These are phyloP conservation scores for Sesbania bispinosa DNA, from an alignment of 306 rosid genomes.

Conservation along the genomic window DNA sequence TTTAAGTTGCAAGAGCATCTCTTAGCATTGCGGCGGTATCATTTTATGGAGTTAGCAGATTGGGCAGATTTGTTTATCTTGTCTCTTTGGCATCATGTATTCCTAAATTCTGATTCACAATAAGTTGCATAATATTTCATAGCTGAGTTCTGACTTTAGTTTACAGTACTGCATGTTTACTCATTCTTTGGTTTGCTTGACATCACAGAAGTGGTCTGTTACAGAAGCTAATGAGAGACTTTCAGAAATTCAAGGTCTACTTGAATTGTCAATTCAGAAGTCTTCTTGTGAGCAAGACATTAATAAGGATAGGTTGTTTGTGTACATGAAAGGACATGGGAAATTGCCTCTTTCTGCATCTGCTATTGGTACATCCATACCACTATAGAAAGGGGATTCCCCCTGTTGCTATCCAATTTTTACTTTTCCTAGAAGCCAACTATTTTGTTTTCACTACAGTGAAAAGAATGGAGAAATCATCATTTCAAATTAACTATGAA, in stretches of 20 bases:
- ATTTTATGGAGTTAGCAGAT: conserved; percentile 93
- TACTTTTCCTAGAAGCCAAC: background rate
- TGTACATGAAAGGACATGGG: conserved; percentile 74
- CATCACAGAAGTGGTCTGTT: conserved; percentile 75
- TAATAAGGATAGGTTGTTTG: conserved; percentile 76
- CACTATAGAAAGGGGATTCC: background rate
- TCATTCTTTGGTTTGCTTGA: conserved; percentile 34
- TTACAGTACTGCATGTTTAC: conserved; percentile 18
- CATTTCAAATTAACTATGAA: conserved; percentile 1
- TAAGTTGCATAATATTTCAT: conserved; percentile 25
- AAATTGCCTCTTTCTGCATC: conserved; percentile 66
- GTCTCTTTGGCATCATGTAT: conserved; percentile 85
- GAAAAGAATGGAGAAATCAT: background rate
- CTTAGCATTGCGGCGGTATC: conserved; percentile 77
- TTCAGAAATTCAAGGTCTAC: conserved; percentile 84
- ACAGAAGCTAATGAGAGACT: conserved; percentile 76
- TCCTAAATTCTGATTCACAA: conserved; percentile 26
- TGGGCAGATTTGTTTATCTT: conserved; percentile 96
- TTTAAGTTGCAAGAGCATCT: conserved; percentile 87
- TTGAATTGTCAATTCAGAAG: conserved; percentile 85
- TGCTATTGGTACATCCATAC: conserved; percentile 52
- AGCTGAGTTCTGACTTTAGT: conserved; percentile 1
- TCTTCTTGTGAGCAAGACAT: conserved; percentile 79
- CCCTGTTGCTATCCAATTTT: background rate
- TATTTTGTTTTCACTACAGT: conserved; percentile 15